Evolutionary conservation across 345 rosid genomes (phyloP), one percentile per base, ranked within the genome.

Genomic region (Lepidium aucheri): DNA sequence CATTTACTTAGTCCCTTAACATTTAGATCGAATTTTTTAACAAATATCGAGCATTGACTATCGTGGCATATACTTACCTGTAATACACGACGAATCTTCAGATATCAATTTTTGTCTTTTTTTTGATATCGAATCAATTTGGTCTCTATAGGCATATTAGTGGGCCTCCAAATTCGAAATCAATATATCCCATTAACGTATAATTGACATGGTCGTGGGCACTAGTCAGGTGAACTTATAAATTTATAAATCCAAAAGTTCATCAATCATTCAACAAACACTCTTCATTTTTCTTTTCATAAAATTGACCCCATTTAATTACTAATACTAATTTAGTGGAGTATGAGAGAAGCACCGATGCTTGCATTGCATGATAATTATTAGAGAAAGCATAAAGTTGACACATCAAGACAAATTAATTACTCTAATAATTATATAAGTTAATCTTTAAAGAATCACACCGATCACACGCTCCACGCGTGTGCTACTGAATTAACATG

Each of bases 201-300:
- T 69, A 3, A 42, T 52, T 26, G 30, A 26, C 30, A 20, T 53
- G 62, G 74, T 32, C 74, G 67, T 60, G 45, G 60, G 47, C 74
- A 53, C 68, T 50, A 32, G 8, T 5, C 22, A 41, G 12, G n/a
- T n/a, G 52, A 49, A 49, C 5, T 22, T 20, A 22, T 16, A 59
- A 41, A 15, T 30, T 55, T 24, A 51, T 41, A 60, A 52, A 26
- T n/a, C 32, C 42, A 60, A 11, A 28, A 40, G n/a, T 40, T 38
- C 28, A 60, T 38, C 28, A 60, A 42, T 42, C 13, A 52, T 53
- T 44, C 34, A 52, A 53, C 49, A 33, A 55, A 1, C 0, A 0
- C 30, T 26, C 30, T 3, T 5, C 12, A 8, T 2, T 14, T 10
- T 11, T 30, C 16, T 9, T 39, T 12, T 5, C 9, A 1, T 3